Conservation (phyloP, 1,284 basidiomycete genomes). For the Meira nashicola region DNA sequence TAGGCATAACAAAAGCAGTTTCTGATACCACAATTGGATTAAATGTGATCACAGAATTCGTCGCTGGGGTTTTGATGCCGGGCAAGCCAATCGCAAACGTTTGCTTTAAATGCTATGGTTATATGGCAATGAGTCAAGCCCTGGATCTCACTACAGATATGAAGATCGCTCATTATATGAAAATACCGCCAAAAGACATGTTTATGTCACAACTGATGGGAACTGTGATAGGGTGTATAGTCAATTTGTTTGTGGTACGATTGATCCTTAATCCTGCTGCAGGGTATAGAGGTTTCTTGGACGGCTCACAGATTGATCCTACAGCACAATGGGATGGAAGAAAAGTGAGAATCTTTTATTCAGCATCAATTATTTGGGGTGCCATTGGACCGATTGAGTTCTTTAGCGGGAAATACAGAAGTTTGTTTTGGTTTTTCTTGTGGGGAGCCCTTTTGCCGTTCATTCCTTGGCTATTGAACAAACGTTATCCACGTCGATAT, state of each 20-base stretch:
- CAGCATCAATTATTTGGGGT: constrained; percentile 57
- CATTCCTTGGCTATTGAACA: constrained; percentile 55
- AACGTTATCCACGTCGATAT: constrained; percentile 33
- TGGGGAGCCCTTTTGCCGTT: constrained; percentile 55
- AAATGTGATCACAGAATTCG: constrained; percentile 49
- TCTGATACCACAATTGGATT: constrained; percentile 56
- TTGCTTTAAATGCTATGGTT: constrained; percentile 54
- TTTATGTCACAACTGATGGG: constrained; percentile 57
- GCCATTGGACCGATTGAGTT: constrained; percentile 56
- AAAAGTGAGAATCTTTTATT: constrained; percentile 51
- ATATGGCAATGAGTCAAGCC: constrained; percentile 54
- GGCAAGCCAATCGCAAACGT: constrained; percentile 56
- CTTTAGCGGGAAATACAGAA: constrained; percentile 56
- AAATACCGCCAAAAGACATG: constrained; percentile 56
- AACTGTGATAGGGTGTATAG: constrained; percentile 56
- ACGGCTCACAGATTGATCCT: constrained; percentile 55
- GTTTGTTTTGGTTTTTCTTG: constrained; percentile 54
- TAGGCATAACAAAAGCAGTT: constrained; percentile 57
- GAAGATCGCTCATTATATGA: constrained; percentile 54
- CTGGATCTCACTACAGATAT: constrained; percentile 55
- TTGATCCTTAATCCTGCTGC: constrained; percentile 50
- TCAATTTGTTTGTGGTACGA: constrained; percentile 54
- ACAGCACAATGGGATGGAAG: constrained; percentile 55
- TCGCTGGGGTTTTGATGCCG: constrained; percentile 57
- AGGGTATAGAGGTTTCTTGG: constrained; percentile 51